These are phyloP conservation scores for Ophiostoma tasmaniense DNA, from an alignment of 2,329 filamentous ascomycete genomes.

Conservation along the genomic window DNA sequence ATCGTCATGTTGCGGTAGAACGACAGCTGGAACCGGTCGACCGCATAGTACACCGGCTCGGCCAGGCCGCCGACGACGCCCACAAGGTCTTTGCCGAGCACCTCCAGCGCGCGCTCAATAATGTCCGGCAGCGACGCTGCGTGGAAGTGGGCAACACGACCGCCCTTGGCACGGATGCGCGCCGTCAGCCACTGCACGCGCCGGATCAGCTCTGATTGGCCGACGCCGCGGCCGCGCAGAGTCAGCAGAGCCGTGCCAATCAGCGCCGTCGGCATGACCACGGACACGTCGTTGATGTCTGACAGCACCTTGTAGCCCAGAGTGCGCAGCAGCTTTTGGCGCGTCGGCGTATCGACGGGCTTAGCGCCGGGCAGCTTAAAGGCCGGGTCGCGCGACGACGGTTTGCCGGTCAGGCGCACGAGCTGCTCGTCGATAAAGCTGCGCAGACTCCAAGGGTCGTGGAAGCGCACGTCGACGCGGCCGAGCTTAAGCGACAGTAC, in stretches of 20 bases:
- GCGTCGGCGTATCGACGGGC: constrained; percentile 43
- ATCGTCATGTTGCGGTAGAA: constrained; percentile 99
- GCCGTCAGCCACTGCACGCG: constrained; percentile 84
- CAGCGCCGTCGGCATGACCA: constrained; percentile 95
- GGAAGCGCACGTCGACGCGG: constrained; percentile 88
- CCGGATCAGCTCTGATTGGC: constrained; percentile 73
- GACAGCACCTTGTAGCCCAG: constrained; percentile 87
- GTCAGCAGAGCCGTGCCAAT: constrained; percentile 92
- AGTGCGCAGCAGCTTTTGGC: constrained; percentile 69
- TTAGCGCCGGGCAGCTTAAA: constrained; percentile 40
- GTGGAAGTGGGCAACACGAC: constrained; percentile 88
- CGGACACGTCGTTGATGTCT: constrained; percentile 91
- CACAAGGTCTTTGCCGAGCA: constrained; percentile 82
- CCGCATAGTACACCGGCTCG: constrained; percentile 88
- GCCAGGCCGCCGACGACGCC: constrained; percentile 69
- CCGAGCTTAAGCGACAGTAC: constrained; percentile 83
- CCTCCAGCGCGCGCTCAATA: constrained; percentile 81
- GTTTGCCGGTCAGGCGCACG: constrained; percentile 44
- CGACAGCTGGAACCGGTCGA: constrained; percentile 91
- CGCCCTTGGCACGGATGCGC: constrained; percentile 75
- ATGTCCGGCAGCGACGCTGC: constrained; percentile 70
- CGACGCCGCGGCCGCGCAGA: constrained; percentile 81
- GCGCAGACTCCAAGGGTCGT: constrained; percentile 88
- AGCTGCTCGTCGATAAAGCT: constrained; percentile 74
- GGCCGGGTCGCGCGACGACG: constrained; percentile 33